phyloP scores from a whole-genome alignment of 2,329 filamentous ascomycete genomes.

The Cryphonectria naterciae region DNA sequence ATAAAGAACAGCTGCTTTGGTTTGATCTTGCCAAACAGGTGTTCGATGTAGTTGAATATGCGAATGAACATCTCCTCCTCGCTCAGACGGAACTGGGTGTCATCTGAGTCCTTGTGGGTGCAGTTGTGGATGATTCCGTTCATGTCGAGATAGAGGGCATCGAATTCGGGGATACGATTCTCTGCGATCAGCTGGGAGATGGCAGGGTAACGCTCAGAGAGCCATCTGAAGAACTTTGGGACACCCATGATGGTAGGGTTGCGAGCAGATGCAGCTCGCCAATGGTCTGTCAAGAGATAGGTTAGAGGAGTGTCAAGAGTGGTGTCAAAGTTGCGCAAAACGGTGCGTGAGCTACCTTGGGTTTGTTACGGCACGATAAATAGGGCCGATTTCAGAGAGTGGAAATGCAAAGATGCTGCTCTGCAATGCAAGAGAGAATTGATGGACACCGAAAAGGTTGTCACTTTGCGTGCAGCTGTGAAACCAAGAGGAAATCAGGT shows the following conservation, averaged over 20 bases:
- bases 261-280: slow-evolving; percentile 29
- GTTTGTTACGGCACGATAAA: slow-evolving; percentile 26
- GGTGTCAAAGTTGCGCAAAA: slow-evolving; percentile 6
- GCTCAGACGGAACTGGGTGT: slow-evolving; percentile 86
- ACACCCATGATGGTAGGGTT: slow-evolving; percentile 45
- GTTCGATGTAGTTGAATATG: slow-evolving; percentile 99
- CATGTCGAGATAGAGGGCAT: slow-evolving; percentile 97
- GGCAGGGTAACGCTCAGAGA: slow-evolving; percentile 97
- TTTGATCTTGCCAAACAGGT: slow-evolving; percentile 98
- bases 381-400: slow-evolving; percentile 25
- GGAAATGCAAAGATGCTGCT: slow-evolving; percentile 22
- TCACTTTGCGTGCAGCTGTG: not conserved
- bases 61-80: slow-evolving; percentile 99
- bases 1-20: slow-evolving; percentile 99
- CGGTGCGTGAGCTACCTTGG: not conserved
- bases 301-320: not conserved
- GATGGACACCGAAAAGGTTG: not conserved
- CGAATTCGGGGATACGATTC: slow-evolving; percentile 98
- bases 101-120: slow-evolving; percentile 94
- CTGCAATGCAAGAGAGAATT: not conserved
- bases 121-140: slow-evolving; percentile 99
- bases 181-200: slow-evolving; percentile 98
- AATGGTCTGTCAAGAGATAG: slow-evolving; percentile 1
- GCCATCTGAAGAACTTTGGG: slow-evolving; percentile 97
- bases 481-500: not conserved